Evolutionary conservation across 164 flowering plant genomes (phyloP).

Genomic region (Echeveria elegans): DNA sequence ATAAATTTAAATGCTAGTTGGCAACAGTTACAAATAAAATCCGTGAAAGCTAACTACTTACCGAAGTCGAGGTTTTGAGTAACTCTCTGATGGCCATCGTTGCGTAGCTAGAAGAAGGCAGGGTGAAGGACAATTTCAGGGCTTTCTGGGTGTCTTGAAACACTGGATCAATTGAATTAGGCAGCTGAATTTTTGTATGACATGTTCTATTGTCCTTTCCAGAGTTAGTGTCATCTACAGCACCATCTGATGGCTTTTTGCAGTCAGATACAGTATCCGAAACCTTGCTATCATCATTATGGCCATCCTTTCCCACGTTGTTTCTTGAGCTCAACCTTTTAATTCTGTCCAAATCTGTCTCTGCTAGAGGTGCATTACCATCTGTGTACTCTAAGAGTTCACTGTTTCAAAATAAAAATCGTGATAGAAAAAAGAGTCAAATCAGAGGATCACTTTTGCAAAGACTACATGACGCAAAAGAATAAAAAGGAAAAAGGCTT

Average conservation of each 20-base stretch:
- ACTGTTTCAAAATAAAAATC: constrained; percentile 29
- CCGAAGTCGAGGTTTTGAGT: background rate
- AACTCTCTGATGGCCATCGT: constrained; percentile 48
- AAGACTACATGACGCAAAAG: background rate
- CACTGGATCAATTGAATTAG: constrained; percentile 14
- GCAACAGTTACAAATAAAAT: background rate
- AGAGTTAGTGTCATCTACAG: constrained; percentile 11
- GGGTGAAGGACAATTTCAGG: constrained; percentile 68
- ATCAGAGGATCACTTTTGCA: background rate
- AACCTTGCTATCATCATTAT: constrained; percentile 14
- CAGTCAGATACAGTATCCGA: constrained; percentile 8
- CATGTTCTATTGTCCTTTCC: constrained; percentile 14
- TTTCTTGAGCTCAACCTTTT: constrained; percentile 24
- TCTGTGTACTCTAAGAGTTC: constrained; percentile 59
- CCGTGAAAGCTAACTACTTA: background rate
- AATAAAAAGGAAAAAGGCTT: background rate
- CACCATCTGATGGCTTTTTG: constrained; percentile 12
- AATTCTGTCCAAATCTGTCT: constrained; percentile 76
- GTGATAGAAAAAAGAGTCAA: background rate
- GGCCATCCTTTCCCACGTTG: constrained; percentile 13
- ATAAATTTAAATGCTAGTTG: background rate
- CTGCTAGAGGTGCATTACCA: constrained; percentile 49
- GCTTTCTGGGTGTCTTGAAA: constrained; percentile 37
- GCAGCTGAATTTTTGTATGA: constrained; percentile 16
- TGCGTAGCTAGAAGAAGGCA: constrained; percentile 88